Evolutionary conservation across 768 basidiomycete species (phyloP).

Genomic region (Tylopilus intermedius): DNA sequence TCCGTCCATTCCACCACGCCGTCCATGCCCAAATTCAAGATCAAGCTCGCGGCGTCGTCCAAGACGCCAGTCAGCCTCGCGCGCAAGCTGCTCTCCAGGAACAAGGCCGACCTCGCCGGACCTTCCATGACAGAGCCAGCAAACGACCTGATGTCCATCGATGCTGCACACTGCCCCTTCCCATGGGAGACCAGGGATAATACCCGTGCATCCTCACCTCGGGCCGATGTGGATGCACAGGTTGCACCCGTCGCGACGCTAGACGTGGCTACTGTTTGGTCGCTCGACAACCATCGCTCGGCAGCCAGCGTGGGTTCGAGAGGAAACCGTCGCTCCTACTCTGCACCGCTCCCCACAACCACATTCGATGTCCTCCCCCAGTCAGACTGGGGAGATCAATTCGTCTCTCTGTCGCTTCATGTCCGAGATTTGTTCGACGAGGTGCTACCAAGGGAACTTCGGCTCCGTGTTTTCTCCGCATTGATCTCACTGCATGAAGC

Average conservation of each 20-base stretch:
- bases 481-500: conserved; percentile 55
- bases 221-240: conserved; percentile 16
- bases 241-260: not conserved
- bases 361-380: conserved; percentile 56
- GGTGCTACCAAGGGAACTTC: conserved; percentile 66
- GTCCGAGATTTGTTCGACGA: conserved; percentile 64
- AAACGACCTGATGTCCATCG: conserved; percentile 19
- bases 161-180: conserved; percentile 34
- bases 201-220: conserved; percentile 10
- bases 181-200: conserved; percentile 40
- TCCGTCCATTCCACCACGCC: conserved; percentile 43
- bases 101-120: conserved; percentile 22
- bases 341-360: conserved; percentile 58
- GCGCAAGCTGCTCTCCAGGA: conserved; percentile 51
- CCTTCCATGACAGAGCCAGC: conserved; percentile 8
- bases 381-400: conserved; percentile 41
- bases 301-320: conserved; percentile 29
- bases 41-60: conserved; percentile 40
- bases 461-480: conserved; percentile 51
- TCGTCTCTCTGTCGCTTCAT: conserved; percentile 42
- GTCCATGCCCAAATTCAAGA: conserved; percentile 46
- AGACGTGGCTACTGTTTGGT: conserved; percentile 11
- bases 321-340: conserved; percentile 56
- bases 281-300: conserved; percentile 13
- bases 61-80: conserved; percentile 47